Evolutionary conservation across 176 grass and related monocot species (phyloP).

Genomic region (Rhipidocladum racemiflorum): DNA sequence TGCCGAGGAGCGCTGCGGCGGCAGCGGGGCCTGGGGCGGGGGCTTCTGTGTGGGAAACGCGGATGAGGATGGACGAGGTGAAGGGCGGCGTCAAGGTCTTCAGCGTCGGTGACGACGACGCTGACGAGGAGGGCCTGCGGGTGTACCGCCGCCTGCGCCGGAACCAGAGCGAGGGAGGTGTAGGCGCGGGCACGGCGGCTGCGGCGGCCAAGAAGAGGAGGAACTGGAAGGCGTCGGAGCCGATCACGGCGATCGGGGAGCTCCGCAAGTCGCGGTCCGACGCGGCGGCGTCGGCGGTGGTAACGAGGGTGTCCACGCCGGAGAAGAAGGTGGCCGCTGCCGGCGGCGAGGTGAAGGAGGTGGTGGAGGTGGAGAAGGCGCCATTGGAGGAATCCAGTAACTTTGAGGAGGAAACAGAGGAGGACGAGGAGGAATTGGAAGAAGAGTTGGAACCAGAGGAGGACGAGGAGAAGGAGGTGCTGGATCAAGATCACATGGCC

Average conservation of each 20-base stretch:
- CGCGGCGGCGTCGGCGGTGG: neutral
- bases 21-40: neutral
- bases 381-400: constrained; percentile 12
- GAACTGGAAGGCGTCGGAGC: constrained; percentile 59
- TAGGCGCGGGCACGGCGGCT: neutral
- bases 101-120: constrained; percentile 45
- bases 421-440: constrained; percentile 38
- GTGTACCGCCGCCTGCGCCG: constrained; percentile 60
- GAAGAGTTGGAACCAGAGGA: constrained; percentile 39
- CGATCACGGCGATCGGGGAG: constrained; percentile 44
- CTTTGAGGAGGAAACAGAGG: constrained; percentile 24
- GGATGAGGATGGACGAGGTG: constrained; percentile 89
- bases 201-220: constrained; percentile 65
- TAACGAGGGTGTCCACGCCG: constrained; percentile 30
- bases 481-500: constrained; percentile 43
- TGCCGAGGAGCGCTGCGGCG: constrained; percentile 24
- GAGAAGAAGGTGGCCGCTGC: constrained; percentile 38
- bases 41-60: constrained; percentile 66
- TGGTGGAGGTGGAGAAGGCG: constrained; percentile 54
- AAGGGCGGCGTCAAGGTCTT: constrained; percentile 92
- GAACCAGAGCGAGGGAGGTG: constrained; percentile 59
- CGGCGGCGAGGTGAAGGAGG: constrained; percentile 47
- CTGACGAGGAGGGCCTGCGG: constrained; percentile 71
- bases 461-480: constrained; percentile 44
- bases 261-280: constrained; percentile 67